These are phyloP conservation scores for Microthlaspi erraticum DNA, from an alignment of 345 rosid species.

Conservation along the genomic window DNA sequence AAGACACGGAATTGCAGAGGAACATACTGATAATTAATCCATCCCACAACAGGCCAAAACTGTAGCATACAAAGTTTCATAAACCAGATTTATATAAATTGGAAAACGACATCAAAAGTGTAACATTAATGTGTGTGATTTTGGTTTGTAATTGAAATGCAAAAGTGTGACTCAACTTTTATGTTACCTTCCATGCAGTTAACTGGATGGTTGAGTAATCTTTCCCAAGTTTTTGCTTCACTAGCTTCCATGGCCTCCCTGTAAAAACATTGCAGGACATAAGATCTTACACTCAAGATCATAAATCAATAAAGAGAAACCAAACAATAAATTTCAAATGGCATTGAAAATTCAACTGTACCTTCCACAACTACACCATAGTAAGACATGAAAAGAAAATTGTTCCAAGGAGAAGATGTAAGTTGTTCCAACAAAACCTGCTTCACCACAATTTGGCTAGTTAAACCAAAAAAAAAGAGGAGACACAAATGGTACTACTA, in stretches of 20 bases:
- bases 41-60: slow-evolving; percentile 92
- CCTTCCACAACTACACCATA: slow-evolving; percentile 93
- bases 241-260: slow-evolving; percentile 82
- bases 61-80: slow-evolving; percentile 39
- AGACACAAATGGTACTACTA: not conserved
- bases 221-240: slow-evolving; percentile 64
- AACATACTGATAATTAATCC: slow-evolving; percentile 82
- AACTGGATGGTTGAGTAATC: slow-evolving; percentile 75
- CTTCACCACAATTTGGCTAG: not conserved
- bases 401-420: slow-evolving; percentile 88
- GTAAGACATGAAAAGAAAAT: slow-evolving; percentile 82
- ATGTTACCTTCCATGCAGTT: slow-evolving; percentile 86
- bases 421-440: slow-evolving; percentile 91
- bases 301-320: not conserved
- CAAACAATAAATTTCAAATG: not conserved
- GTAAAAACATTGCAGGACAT: slow-evolving; percentile 31
- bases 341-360: slow-evolving; percentile 3
- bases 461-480: not conserved
- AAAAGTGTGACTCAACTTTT: not conserved
- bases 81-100: slow-evolving; percentile 15
- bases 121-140: not conserved
- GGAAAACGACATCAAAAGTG: not conserved
- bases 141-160: not conserved
- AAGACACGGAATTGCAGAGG: slow-evolving; percentile 83
- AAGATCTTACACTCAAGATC: not conserved